Evolutionary conservation across 2,329 filamentous ascomycete species (phyloP), one percentile per base, ranked within the genome.

Genomic region (Aspergillus neoniger): DNA sequence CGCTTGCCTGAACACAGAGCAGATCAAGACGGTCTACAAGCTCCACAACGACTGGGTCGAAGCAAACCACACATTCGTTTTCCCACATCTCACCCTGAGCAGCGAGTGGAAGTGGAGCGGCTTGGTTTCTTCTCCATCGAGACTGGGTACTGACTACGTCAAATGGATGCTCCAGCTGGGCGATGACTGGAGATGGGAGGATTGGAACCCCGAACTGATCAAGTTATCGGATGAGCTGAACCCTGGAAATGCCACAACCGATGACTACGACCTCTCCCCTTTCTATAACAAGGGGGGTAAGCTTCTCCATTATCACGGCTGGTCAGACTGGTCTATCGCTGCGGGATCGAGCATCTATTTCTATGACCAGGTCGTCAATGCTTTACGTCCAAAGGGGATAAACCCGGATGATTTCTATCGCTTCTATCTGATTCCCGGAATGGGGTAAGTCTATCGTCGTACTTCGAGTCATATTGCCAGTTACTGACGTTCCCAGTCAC

Each of bases 1-100:
- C 8, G 67, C 70, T 12, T 83, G 82, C 60, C 70, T 85, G 8
- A 83, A 72, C 4, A 64, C 68, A 4, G 68, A 72, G 5, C 82
- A 84, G 63, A 69, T 83, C 47, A 73, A 63, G 15, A 80, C 77
- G 9, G 60, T 62, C 3, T 47, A 62, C 19, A 30, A 53, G 23
- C 41, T 59, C 19, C 49, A 56, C 14, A 47, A 41, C 8, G 57
- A 57, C n/a, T 38, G 58, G 36, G 7, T 56, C n/a, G 50, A 58
- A 36, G 17, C 43, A n/a, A 44, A 17, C 62, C 82, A 5, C 69
- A 77, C 59, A 71, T 77, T 30, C 73, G n/a, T 60, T 6, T 64
- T 60, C 54, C 60, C 57, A 3, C 9, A 55, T 47, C 14, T 60
- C 51, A 52, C 53, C 48, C 12, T 57, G 48, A 17, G 56, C 25